Conservation (phyloP, 2,329 filamentous ascomycete species). For the Rhytidhysteron rufulum region DNA sequence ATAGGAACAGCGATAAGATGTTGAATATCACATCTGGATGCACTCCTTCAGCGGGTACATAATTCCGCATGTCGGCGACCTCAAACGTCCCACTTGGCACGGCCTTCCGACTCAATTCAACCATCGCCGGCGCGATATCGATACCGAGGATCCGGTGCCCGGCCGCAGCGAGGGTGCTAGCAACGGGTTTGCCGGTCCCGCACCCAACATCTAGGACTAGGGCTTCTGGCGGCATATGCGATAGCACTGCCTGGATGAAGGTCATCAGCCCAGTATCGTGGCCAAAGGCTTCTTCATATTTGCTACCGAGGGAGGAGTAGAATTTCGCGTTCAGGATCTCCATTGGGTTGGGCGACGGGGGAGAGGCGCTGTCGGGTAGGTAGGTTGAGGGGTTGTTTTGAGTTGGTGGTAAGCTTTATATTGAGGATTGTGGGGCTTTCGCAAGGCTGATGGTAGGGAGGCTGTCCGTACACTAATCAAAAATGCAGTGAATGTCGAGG, state of each 20-base stretch:
- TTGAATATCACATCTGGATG: neutral
- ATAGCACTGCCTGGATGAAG: slow-evolving; percentile 4
- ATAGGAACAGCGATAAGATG: neutral
- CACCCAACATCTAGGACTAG: slow-evolving; percentile 5
- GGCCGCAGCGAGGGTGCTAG: slow-evolving; percentile 2
- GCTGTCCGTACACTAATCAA: too few species aligned
- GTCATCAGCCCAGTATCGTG: slow-evolving; percentile 6
- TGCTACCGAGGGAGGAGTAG: slow-evolving; percentile 3
- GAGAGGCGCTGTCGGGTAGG: too few species aligned
- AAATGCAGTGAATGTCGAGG: too few species aligned
- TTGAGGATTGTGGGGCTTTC: too few species aligned
- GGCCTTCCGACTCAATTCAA: slow-evolving; percentile 2
- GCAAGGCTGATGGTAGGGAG: too few species aligned
- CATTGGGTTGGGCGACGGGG: neutral
- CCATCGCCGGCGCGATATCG: slow-evolving; percentile 6
- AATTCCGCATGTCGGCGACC: slow-evolving; percentile 6
- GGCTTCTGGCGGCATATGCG: neutral
- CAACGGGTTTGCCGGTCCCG: slow-evolving; percentile 5
- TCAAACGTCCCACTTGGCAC: slow-evolving; percentile 6
- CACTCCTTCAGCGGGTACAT: slow-evolving; percentile 1
- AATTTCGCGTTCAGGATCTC: too few species aligned
- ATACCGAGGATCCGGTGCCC: slow-evolving; percentile 5
- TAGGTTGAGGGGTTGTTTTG: too few species aligned
- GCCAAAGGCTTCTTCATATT: slow-evolving; percentile 6
- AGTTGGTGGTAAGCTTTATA: too few species aligned